phyloP scores from a whole-genome alignment of 2,329 filamentous ascomycete genomes.

The Dothistroma septosporum region DNA sequence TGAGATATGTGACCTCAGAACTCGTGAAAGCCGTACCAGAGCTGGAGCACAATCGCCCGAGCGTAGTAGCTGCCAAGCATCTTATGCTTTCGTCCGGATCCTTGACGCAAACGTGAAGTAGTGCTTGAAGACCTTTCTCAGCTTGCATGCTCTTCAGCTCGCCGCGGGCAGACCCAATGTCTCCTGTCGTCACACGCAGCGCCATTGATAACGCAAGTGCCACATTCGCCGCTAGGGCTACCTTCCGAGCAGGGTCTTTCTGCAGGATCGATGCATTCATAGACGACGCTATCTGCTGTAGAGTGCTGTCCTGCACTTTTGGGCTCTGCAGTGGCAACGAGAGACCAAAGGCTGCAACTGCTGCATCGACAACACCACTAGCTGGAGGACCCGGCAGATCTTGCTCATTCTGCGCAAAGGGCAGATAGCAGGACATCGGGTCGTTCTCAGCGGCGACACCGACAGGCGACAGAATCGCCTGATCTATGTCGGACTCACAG shows the following conservation, averaged over 20 bases:
- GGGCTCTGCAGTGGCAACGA: slow-evolving; percentile 82
- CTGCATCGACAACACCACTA: slow-evolving; percentile 91
- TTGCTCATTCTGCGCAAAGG: slow-evolving; percentile 24
- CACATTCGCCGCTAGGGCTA: slow-evolving; percentile 87
- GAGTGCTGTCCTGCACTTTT: slow-evolving; percentile 90
- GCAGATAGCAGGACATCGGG: slow-evolving; percentile 71
- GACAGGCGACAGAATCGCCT: slow-evolving; percentile 56
- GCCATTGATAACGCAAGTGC: slow-evolving; percentile 75
- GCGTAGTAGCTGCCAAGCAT: slow-evolving; percentile 75
- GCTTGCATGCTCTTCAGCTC: slow-evolving; percentile 70
- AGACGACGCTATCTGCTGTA: slow-evolving; percentile 91
- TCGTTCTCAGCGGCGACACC: slow-evolving; percentile 86
- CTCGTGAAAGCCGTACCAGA: slow-evolving; percentile 88
- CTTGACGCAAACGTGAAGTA: slow-evolving; percentile 74
- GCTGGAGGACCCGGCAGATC: slow-evolving; percentile 67
- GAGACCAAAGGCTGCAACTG: slow-evolving; percentile 88
- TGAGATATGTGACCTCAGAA: slow-evolving; percentile 80
- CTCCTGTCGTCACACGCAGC: slow-evolving; percentile 77
- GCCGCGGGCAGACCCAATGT: slow-evolving; percentile 68
- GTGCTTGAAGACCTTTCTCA: slow-evolving; percentile 63
- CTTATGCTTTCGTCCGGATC: slow-evolving; percentile 83
- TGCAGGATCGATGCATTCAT: slow-evolving; percentile 73
- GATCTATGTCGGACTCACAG: slow-evolving; percentile 62
- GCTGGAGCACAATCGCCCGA: slow-evolving; percentile 77
- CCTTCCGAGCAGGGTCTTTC: slow-evolving; percentile 80